Percentiles rank a stretch among this genome's conserved stretches.
phyloP scores from a whole-genome alignment of 805 yeast species.

The Osmozyma mogii region DNA sequence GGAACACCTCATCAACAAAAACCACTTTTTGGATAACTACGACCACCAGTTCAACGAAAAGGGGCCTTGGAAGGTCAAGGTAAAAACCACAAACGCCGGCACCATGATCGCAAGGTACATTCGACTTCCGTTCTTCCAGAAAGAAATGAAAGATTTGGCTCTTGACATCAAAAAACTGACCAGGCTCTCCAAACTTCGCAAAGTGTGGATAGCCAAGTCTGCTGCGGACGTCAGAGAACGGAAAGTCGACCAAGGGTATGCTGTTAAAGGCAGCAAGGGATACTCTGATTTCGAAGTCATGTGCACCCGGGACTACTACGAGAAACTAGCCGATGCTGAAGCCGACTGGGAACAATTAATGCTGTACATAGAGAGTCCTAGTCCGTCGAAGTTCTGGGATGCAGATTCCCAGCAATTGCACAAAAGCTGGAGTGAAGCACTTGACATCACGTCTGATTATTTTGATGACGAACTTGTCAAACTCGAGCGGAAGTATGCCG shows the following conservation, averaged over 20 bases:
- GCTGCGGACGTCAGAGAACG: slow-evolving; percentile 4
- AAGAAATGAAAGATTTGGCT: slow-evolving; percentile 19
- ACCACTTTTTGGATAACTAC: slow-evolving; percentile 16
- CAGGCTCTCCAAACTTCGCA: slow-evolving; percentile 13
- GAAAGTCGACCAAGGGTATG: slow-evolving; percentile 21
- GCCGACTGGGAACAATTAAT: slow-evolving; percentile 29
- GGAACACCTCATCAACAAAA: slow-evolving; percentile 25
- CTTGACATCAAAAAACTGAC: slow-evolving; percentile 25
- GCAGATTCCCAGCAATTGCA: no score
- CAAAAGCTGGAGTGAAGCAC: no score
- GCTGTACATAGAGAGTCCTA: slow-evolving; percentile 4
- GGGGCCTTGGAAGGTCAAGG: slow-evolving; percentile 30
- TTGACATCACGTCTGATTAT: slow-evolving; percentile 6
- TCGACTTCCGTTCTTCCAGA: slow-evolving; percentile 15
- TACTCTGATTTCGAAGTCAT: slow-evolving; percentile 21
- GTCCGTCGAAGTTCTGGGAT: no score
- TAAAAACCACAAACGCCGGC: slow-evolving; percentile 25
- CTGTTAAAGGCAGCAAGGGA: slow-evolving; percentile 22
- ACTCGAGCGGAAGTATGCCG: no score
- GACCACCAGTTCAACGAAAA: slow-evolving; percentile 17
- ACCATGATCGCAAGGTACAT: slow-evolving; percentile 21
- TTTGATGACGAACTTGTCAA: slow-evolving; percentile 3
- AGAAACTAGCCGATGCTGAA: slow-evolving; percentile 19
- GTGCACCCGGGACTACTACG: slow-evolving; percentile 21
- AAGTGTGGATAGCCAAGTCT: slow-evolving; percentile 11